Base-by-base conservation (phyloP, 1,139 yeast genomes). In the Magnusiomyces tetraspermus region DNA sequence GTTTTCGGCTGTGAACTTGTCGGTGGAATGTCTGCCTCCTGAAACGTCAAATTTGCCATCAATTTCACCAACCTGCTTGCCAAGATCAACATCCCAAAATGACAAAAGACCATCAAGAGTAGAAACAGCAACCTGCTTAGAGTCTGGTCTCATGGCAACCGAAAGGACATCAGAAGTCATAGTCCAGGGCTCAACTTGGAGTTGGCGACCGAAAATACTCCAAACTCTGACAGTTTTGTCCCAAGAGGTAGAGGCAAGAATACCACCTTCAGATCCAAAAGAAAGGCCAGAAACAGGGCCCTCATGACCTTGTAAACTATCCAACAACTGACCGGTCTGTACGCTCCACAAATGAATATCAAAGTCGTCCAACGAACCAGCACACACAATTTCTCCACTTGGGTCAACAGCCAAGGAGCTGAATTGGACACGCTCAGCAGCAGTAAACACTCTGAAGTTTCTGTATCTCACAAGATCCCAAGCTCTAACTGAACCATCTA, bases 321-420 rank as follows among this genome's bases (percentile, higher is more conserved):
- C 98, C 53, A 92, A 75, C 49, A 92, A 72, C 67, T 90, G 97
- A 1, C 95, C 85, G 0, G 97, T 90, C 71, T 92, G 98, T 0
- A 94, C 97, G 11, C 96, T 88, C 99, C 99, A 92, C 41, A 92
- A 86, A 65, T 85, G 90, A 53, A 92, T 85, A 58, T 87, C 96
- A 68, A 83, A 92, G 57, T 84, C 85, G 65, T 90, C 97, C 50
- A 83, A 76, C 3, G 97, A 86, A 1, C 97, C 97, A 1, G 97
- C 98, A 63, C 94, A 90, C 6, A 94, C 92, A 51, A 94, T 83
- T 68, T 94, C 98, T 28, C 97, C 98, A 67, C 96, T 85, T 31
- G 97, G 97, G 66, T 92, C 99, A 45, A 89, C 95, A 0, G 97
- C 98, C 58, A 92, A 72, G 54, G 90, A 81, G 47, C 82, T 83